These are phyloP conservation scores for Phoma herbarum DNA, from an alignment of 2,329 filamentous ascomycete genomes.

Conservation along the genomic window DNA sequence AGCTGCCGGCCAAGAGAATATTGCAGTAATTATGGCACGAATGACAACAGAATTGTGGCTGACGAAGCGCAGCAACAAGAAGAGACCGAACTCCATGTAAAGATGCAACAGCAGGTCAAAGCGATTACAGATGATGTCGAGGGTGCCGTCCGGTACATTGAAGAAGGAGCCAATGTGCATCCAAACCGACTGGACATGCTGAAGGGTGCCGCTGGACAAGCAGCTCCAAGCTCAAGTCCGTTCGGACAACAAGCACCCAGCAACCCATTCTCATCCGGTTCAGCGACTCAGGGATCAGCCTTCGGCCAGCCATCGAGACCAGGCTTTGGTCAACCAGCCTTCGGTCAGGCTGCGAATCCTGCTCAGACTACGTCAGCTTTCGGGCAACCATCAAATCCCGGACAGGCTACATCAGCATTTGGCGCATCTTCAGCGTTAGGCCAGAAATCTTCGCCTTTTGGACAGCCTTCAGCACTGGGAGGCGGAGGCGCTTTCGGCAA, in stretches of 20 bases:
- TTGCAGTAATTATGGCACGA: conserved; percentile 55
- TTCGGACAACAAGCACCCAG: conserved; percentile 39
- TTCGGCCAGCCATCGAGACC: conserved; percentile 53
- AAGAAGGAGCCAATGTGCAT: conserved; percentile 47
- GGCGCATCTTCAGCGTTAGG: conserved; percentile 50
- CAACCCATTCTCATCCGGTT: conserved; percentile 41
- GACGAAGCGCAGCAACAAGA: conserved; percentile 63
- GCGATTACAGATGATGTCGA: conserved; percentile 73
- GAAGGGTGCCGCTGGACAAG: conserved; percentile 30
- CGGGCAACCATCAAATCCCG: conserved; percentile 51
- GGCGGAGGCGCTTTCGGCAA: conserved; percentile 51
- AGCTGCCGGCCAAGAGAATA: conserved; percentile 66
- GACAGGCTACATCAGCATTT: conserved; percentile 46
- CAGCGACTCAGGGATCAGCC: conserved; percentile 33
- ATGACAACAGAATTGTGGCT: conserved; percentile 9
- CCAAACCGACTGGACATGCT: conserved; percentile 47
- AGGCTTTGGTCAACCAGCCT: conserved; percentile 47
- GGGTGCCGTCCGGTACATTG: conserved; percentile 63
- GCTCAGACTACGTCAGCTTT: conserved; percentile 51
- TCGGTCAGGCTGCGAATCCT: conserved; percentile 50
- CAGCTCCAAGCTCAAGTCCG: conserved; percentile 30
- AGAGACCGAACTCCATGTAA: conserved; percentile 68
- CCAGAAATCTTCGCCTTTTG: conserved; percentile 50
- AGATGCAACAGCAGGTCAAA: conserved; percentile 74
- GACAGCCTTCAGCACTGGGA: conserved; percentile 48